Percentiles rank a stretch among this genome's conserved stretches.
phyloP scores from a whole-genome alignment of 176 grass and related monocot genomes.

The Dendrocalamus sinicus region DNA sequence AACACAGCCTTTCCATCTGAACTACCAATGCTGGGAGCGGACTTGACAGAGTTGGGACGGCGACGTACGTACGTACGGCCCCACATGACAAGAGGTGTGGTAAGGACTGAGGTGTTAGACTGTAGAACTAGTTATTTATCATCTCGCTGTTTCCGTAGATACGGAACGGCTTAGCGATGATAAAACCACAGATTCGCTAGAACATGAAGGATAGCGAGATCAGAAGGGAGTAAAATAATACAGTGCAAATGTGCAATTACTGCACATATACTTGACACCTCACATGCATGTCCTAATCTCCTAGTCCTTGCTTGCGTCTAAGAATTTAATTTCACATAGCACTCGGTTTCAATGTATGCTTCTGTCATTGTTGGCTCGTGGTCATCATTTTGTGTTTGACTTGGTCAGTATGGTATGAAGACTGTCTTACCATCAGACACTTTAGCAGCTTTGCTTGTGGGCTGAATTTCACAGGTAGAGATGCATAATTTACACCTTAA shows the following conservation, averaged over 20 bases:
- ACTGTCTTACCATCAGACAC: constrained; percentile 9
- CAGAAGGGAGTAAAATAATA: neutral
- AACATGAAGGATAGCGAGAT: neutral
- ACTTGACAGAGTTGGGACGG: no score
- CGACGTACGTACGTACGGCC: no score
- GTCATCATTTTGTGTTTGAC: neutral
- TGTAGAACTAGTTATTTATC: no score
- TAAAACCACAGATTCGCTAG: neutral
- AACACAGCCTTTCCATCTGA: no score
- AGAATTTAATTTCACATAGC: neutral
- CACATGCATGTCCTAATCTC: neutral
- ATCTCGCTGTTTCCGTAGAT: neutral
- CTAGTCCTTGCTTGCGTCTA: neutral
- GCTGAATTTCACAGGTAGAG: neutral
- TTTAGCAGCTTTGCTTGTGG: neutral
- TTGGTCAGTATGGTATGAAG: neutral
- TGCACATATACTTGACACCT: neutral
- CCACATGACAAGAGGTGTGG: no score
- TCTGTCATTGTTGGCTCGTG: neutral
- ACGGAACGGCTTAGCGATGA: neutral
- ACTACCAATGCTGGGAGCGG: no score
- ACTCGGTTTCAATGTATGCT: neutral
- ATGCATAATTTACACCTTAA: no score
- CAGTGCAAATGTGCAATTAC: no score
- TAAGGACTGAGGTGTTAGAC: no score